Evolutionary conservation across 805 yeast species (phyloP).

Genomic region (Candida patagonica): DNA sequence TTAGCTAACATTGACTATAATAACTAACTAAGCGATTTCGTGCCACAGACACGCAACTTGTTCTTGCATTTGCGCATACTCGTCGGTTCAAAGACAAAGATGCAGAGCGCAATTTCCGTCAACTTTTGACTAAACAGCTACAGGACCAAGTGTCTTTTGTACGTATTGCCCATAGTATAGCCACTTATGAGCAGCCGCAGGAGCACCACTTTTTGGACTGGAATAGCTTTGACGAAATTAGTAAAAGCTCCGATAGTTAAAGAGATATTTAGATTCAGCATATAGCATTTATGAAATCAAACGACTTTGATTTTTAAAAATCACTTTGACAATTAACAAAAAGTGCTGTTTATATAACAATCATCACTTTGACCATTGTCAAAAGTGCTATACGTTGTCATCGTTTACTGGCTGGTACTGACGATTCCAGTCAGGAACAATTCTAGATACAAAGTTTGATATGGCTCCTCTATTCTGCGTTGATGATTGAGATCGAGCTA

Average conservation of each 20-base stretch:
- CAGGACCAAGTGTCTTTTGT: constrained; percentile 1
- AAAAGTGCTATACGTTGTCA: neutral
- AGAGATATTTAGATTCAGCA: neutral
- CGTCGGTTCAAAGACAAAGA: neutral
- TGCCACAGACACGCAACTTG: neutral
- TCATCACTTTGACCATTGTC: neutral
- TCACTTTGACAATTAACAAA: neutral
- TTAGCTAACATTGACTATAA: constrained; percentile 4
- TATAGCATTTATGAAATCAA: neutral
- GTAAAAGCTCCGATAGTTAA: too few species aligned
- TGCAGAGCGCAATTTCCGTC: neutral
- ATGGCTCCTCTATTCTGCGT: constrained; percentile 3
- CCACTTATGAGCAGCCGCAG: constrained; percentile 3
- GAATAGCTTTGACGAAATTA: neutral
- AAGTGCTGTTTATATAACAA: neutral
- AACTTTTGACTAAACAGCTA: neutral
- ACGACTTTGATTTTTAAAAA: neutral
- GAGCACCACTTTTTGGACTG: constrained; percentile 3
- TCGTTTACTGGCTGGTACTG: constrained; percentile 3
- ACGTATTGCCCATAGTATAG: neutral
- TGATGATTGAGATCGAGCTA: constrained; percentile 15
- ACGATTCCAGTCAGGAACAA: neutral
- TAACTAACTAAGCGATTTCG: too few species aligned
- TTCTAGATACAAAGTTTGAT: neutral
- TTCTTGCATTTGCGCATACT: neutral